These are phyloP conservation scores for Fusarium tricinctum DNA, from an alignment of 2,329 filamentous ascomycete species.

Conservation along the genomic window DNA sequence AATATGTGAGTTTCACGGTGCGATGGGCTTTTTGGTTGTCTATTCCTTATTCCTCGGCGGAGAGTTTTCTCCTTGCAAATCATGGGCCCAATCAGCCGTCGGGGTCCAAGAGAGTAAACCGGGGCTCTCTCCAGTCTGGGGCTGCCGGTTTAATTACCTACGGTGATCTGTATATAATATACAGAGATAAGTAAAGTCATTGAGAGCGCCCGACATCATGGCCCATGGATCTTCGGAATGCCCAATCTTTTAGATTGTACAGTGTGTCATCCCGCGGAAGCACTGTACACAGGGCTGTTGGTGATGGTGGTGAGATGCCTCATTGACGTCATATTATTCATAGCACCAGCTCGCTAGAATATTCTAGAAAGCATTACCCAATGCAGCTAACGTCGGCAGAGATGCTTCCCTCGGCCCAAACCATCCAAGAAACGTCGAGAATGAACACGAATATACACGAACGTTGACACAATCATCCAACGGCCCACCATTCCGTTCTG, in stretches of 20 bases:
- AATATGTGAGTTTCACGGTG: not conserved
- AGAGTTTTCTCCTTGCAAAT: slow-evolving; percentile 46
- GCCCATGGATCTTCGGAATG: not conserved
- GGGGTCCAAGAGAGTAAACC: not conserved
- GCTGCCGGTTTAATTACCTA: too few species aligned
- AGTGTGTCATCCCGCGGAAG: not conserved
- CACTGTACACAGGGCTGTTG: not conserved
- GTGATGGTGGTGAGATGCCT: slow-evolving; percentile 36
- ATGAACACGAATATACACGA: not conserved
- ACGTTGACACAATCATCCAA: not conserved
- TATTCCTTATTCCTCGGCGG: slow-evolving; percentile 20
- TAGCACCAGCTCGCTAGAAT: slow-evolving; percentile 16
- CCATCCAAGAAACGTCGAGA: not conserved
- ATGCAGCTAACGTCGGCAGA: not conserved
- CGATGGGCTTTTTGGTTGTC: not conserved
- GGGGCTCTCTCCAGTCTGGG: not conserved
- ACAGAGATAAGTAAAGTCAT: too few species aligned
- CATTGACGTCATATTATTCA: slow-evolving; percentile 46
- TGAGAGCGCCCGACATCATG: too few species aligned
- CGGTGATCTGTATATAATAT: too few species aligned
- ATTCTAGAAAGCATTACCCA: slow-evolving; percentile 5
- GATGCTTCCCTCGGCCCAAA: too few species aligned
- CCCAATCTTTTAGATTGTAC: not conserved
- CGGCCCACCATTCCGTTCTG: slow-evolving; percentile 8
- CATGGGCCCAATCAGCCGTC: not conserved